Base-by-base conservation (phyloP, 2,329 filamentous ascomycete species). In the Fonsecaea erecta region DNA sequence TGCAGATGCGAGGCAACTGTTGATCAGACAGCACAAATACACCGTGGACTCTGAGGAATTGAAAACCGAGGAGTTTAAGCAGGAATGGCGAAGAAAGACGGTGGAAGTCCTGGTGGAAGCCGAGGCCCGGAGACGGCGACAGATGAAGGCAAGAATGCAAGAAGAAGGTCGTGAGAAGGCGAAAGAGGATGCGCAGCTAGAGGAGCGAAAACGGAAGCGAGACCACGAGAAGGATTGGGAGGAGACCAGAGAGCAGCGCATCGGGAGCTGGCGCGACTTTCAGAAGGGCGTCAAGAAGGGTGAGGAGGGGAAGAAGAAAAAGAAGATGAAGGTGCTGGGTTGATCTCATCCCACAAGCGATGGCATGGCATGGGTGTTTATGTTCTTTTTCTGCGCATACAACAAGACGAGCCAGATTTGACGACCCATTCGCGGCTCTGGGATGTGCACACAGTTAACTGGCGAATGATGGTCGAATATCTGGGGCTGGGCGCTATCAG, bases 221-320 rank as follows among this genome's bases (percentile, higher is more conserved):
- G 93, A 98, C 75, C 92, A 95, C 77, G 93, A 98, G 71, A 88
- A 95, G 80, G 90, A 93, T 68, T 99, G 95, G 95, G 95, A 99
- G 82, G 88, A 91, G 74, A 96, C 90, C 28, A 83, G 95, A 53
- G 95, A 99, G 66, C 86, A 92, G 79, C 86, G 95, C 70, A 98
- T 99, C 78, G 91, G 88, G 70, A 97, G 90, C 77, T 99, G 95
- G 95, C 86, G 95, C 63, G 87, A 93, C 70, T 99, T 96, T 74
- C 89, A 95, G 77, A 95, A 96, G 80, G 80, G 77, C 7, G 77
- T 79, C 65, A 86, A 85, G 67, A 88, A 85, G 78, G 83, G 81
- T 21, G 82, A 81, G 51, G 88, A 88, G 77, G 86, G 88, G 78
- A 91, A 90, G 82, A 91, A 92, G 75, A 83, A 82, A 73, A 80